A percentile compares a stretch with the other conserved stretches of the same genome.
Evolutionary conservation across 169 alveolate species (phyloP).

Genomic region (Plasmodium billcollinsi): DNA sequence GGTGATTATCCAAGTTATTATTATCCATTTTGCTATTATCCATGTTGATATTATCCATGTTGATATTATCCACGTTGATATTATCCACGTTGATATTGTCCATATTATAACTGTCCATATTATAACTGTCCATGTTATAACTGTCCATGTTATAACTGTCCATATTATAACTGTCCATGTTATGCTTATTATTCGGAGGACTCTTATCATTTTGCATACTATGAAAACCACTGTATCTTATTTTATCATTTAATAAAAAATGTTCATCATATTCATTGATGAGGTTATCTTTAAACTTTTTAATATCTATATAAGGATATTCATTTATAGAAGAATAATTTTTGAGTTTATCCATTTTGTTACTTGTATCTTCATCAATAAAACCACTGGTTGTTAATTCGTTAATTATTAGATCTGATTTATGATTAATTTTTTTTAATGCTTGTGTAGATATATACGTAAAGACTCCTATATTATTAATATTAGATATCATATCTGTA

Average conservation of each 20-base stretch:
- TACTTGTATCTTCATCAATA: conserved; percentile 12
- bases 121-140: neutral
- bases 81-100: no score
- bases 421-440: conserved; percentile 34
- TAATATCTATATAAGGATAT: neutral
- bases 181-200: no score
- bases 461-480: conserved; percentile 55
- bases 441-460: conserved; percentile 67
- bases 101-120: no score
- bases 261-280: conserved; percentile 12
- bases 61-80: neutral
- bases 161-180: neutral
- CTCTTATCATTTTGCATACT: no score
- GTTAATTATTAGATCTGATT: conserved; percentile 17
- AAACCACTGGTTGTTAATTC: conserved; percentile 2
- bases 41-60: no score
- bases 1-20: neutral
- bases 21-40: no score
- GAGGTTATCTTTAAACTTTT: conserved; percentile 15
- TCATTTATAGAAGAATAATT: neutral
- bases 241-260: neutral
- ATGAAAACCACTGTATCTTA: conserved; percentile 2
- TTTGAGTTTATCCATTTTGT: conserved; percentile 9
- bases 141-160: neutral
- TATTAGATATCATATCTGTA: conserved; percentile 38